Evolutionary conservation across 768 basidiomycete species (phyloP).

Genomic region (Lentinula detonsa): DNA sequence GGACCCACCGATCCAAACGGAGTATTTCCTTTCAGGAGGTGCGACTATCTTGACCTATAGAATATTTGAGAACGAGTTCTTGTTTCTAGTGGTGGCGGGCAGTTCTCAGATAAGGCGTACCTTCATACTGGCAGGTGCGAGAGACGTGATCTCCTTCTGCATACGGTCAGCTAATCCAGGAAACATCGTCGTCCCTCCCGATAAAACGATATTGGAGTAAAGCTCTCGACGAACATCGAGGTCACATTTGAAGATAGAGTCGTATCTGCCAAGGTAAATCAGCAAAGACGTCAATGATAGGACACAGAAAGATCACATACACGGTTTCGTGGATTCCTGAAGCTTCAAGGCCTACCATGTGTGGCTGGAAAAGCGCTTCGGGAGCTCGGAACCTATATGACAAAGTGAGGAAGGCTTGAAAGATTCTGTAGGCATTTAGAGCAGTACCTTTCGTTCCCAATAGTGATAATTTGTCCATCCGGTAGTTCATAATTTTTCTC

Average conservation of each 20-base stretch:
- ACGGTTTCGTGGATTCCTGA: conserved; percentile 54
- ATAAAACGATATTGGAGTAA: conserved; percentile 53
- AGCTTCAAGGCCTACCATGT: conserved; percentile 60
- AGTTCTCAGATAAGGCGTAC: background rate
- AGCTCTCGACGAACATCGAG: conserved; percentile 48
- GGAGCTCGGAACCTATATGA: conserved; percentile 46
- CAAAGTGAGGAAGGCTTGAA: background rate
- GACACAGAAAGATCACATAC: background rate
- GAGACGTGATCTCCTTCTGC: conserved; percentile 22
- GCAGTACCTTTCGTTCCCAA: conserved; percentile 54
- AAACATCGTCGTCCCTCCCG: conserved; percentile 54
- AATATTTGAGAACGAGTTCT: background rate
- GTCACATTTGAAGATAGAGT: conserved; percentile 51
- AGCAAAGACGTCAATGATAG: background rate
- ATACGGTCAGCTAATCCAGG: conserved; percentile 51
- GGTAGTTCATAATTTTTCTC: conserved; percentile 70
- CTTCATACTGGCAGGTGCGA: conserved; percentile 8
- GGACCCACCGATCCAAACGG: conserved; percentile 89
- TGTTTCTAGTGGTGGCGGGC: background rate
- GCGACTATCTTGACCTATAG: conserved; percentile 58
- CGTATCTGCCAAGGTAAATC: conserved; percentile 31
- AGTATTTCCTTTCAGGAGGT: conserved; percentile 67
- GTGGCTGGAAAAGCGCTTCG: conserved; percentile 68
- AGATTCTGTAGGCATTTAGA: background rate
- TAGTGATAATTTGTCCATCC: conserved; percentile 73